Percentiles rank a stretch among this genome's conserved stretches.
These are phyloP conservation scores for Tricholoma sp. DNA, from an alignment of 768 basidiomycete species.

Conservation along the genomic window DNA sequence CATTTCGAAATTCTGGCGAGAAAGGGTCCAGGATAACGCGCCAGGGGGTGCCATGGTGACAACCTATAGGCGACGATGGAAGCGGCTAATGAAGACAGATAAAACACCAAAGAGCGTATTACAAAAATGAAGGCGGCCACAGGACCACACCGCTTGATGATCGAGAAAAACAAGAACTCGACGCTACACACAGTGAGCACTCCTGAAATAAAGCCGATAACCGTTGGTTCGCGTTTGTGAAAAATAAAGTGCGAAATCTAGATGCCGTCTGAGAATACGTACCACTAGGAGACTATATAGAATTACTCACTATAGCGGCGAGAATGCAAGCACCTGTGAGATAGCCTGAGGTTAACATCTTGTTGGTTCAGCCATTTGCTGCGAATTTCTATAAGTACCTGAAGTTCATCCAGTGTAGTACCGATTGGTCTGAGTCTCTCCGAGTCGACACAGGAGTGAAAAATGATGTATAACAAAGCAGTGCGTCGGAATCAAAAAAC, in stretches of 20 bases:
- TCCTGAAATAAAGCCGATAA: not conserved
- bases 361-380: not conserved
- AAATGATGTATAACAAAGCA: no score
- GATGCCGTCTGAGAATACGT: not conserved
- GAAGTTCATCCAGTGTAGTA: no score
- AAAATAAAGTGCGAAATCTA: not conserved
- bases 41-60: not conserved
- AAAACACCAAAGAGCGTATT: not conserved
- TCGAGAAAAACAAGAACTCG: not conserved
- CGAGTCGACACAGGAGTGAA: no score
- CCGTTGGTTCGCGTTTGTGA: not conserved
- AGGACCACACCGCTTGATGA: not conserved
- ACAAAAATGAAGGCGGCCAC: not conserved
- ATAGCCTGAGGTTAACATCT: not conserved
- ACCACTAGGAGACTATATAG: not conserved
- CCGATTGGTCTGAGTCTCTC: no score
- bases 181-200: not conserved
- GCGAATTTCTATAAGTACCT: not conserved
- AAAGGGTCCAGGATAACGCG: not conserved
- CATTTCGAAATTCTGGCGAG: not conserved
- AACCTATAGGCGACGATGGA: not conserved
- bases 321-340: not conserved
- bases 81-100: not conserved
- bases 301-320: not conserved
- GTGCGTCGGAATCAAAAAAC: no score